These are phyloP conservation scores for Cantharellus anzutake DNA, from an alignment of 768 basidiomycete genomes.

Conservation along the genomic window DNA sequence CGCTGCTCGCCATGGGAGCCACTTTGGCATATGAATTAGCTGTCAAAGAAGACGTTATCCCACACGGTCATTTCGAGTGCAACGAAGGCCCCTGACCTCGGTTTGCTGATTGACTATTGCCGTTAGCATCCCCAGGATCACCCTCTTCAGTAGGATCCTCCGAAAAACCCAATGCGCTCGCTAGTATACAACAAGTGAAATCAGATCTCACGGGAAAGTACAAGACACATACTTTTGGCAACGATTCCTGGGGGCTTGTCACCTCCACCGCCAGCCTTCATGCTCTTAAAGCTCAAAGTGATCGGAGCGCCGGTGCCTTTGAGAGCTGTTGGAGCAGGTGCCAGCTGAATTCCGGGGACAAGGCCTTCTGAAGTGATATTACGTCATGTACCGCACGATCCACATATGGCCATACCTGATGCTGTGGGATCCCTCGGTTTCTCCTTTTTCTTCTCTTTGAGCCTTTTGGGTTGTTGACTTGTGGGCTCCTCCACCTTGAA, in stretches of 20 bases:
- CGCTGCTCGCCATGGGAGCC: constrained; percentile 65
- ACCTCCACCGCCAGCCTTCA: background rate
- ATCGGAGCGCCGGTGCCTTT: constrained; percentile 1
- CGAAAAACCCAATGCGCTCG: background rate
- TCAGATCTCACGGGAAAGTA: no score
- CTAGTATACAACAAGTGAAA: background rate
- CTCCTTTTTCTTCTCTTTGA: constrained; percentile 8
- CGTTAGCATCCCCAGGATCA: background rate
- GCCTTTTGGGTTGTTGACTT: constrained; percentile 14
- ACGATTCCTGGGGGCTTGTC: background rate
- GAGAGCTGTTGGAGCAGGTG: constrained; percentile 4
- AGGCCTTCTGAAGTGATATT: no score
- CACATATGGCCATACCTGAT: no score
- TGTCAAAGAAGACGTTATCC: constrained; percentile 1
- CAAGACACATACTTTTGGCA: background rate
- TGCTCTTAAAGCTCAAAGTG: constrained; percentile 6
- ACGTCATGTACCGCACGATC: no score
- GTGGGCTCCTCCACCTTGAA: constrained; percentile 53
- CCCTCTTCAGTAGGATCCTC: background rate
- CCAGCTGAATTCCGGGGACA: background rate
- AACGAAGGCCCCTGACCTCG: background rate
- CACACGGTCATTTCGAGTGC: background rate
- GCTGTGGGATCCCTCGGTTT: no score
- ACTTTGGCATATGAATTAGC: constrained; percentile 43
- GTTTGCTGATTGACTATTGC: background rate